Base-by-base conservation (phyloP, 2,329 filamentous ascomycete genomes). In the Claviceps sp. region DNA sequence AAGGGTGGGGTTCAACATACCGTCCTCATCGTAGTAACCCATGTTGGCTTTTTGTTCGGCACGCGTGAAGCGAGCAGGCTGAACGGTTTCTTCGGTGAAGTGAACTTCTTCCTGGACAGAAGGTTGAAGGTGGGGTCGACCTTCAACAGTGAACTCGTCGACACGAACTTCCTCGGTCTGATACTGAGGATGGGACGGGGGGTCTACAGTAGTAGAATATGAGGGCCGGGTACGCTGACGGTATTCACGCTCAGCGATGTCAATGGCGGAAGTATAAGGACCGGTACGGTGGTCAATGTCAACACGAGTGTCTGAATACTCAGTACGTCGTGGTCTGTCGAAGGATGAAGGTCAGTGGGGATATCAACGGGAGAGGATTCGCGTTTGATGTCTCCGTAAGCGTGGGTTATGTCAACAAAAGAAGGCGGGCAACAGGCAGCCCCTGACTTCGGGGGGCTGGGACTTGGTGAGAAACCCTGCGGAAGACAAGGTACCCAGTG, bases 11-110 rank as follows among this genome's bases (percentile, higher is more conserved):
- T 26, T n/a, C 14, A 26, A 52, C 77, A 69, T 68, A 81, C 77
- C 76, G 61, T 77, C 72, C 57, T 81, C 76, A 71, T 81, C 77
- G 74, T 80, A 81, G 74, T 81, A 81, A 70, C 77, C 78, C 78
- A 82, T 82, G 69, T 77, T 80, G 69, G 70, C 68, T 62, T 74
- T 72, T 54, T 70, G 66, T 59, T 66, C 59, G 61, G 70, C 58
- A 65, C 64, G 64, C 59, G 62, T 67, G 61, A 63, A 62, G 60
- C 65, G 70, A 64, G 74, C 68, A 65, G 69, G 69, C 68, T 78
- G 82, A 68, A 78, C 80, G 73, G 78, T 86, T 74, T 78, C 84
- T 73, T 78, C 80, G 72, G 69, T 76, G 65, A 85, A 69, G 65
- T 77, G 77, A 57, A 76, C 69, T 64, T 81, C 74, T 64, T 78